Percentiles rank a stretch among this genome's conserved stretches.
These are phyloP conservation scores for Thymus mandschuricus DNA, from an alignment of 257 asterid genomes.

Conservation along the genomic window DNA sequence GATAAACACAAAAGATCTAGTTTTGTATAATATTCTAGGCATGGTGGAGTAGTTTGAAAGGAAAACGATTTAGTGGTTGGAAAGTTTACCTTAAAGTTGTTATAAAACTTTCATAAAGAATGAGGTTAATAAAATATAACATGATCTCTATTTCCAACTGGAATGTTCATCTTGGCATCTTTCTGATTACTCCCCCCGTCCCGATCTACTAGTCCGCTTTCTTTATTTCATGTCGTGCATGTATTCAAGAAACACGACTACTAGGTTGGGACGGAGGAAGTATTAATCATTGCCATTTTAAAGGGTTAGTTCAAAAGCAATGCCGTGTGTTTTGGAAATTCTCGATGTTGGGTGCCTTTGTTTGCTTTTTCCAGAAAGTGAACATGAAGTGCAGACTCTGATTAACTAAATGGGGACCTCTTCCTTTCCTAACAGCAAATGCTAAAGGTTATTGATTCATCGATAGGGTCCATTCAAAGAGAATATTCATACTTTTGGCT, in stretches of 20 bases:
- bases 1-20: slow-evolving; percentile 22
- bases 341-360: slow-evolving; percentile 12
- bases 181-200: slow-evolving; percentile 17
- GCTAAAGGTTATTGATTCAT: slow-evolving; percentile 18
- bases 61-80: slow-evolving; percentile 37
- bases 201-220: too few species aligned
- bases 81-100: slow-evolving; percentile 37
- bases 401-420: slow-evolving; percentile 25
- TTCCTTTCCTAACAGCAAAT: background rate
- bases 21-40: slow-evolving; percentile 1
- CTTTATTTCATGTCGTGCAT: too few species aligned
- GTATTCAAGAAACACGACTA: too few species aligned
- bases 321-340: slow-evolving; percentile 19
- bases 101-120: slow-evolving; percentile 19
- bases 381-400: slow-evolving; percentile 23
- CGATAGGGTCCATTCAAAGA: slow-evolving; percentile 20
- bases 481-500: slow-evolving; percentile 25
- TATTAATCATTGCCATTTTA: slow-evolving; percentile 12
- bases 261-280: too few species aligned
- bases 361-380: slow-evolving; percentile 30
- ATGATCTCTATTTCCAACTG: slow-evolving; percentile 24
- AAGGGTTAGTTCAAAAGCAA: slow-evolving; percentile 18
- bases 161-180: slow-evolving; percentile 40
- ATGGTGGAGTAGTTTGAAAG: slow-evolving; percentile 38
- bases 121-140: slow-evolving; percentile 17